Conservation (phyloP, 2,329 filamentous ascomycete species). For the Magnaporthiopsis rhizophila region DNA sequence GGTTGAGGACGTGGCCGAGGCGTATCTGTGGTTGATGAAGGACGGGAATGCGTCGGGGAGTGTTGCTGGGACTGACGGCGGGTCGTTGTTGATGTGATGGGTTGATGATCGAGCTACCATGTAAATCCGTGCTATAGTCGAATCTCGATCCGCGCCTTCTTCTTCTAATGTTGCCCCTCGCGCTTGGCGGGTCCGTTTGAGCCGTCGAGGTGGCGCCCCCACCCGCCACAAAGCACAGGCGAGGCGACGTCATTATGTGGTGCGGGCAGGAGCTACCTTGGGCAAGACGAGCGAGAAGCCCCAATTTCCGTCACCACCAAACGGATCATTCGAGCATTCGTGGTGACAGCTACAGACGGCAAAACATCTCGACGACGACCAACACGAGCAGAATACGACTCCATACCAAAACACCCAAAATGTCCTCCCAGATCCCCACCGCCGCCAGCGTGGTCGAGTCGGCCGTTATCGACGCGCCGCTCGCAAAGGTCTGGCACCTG, state of each 20-base stretch:
- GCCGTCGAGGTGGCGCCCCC: neutral
- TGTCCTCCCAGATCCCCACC: constrained; percentile 45
- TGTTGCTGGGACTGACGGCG: constrained; percentile 16
- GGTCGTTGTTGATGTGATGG: constrained; percentile 13
- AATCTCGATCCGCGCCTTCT: no score
- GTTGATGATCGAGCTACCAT: no score
- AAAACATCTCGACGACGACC: neutral
- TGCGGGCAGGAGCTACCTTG: neutral
- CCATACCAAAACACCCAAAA: constrained; percentile 7
- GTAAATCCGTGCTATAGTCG: no score
- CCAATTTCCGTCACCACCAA: no score
- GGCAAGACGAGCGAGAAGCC: no score
- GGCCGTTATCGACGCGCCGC: constrained; percentile 58
- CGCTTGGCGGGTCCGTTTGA: neutral
- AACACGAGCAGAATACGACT: neutral
- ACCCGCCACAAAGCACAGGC: neutral
- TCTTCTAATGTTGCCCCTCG: no score
- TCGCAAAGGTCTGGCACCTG: constrained; percentile 62
- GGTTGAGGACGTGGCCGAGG: constrained; percentile 21
- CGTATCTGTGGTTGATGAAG: constrained; percentile 22
- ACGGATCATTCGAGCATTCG: no score
- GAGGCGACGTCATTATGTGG: neutral
- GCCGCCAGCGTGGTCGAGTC: constrained; percentile 59
- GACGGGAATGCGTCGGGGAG: constrained; percentile 20
- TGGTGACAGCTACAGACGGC: neutral